Evolutionary conservation across 192 early-diverging fungal species (phyloP).

Genomic region (Mortierella antarctica): DNA sequence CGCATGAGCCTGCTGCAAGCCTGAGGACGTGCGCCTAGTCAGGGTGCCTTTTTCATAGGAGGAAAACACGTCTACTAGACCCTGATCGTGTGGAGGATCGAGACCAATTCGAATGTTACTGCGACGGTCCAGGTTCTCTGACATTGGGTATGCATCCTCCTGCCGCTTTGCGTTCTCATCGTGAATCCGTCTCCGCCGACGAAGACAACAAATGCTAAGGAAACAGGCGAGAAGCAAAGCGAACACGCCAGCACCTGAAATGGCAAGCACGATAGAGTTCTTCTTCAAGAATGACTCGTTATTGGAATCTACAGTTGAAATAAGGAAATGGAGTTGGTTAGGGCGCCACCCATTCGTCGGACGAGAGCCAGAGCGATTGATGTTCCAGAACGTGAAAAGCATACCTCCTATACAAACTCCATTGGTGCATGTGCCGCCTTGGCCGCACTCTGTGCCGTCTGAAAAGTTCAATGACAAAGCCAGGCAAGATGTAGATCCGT

Average conservation of each 20-base stretch:
- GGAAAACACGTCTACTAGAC: neutral
- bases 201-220: constrained; percentile 20
- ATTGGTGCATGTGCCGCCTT: constrained; percentile 18
- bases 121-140: constrained; percentile 13
- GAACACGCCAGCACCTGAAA: constrained; percentile 11
- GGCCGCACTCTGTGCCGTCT: constrained; percentile 38
- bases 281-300: constrained; percentile 16
- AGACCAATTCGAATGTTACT: constrained; percentile 41
- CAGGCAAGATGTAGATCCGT: neutral
- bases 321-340: neutral
- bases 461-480: constrained; percentile 6
- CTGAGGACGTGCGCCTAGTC: neutral
- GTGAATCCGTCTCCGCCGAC: constrained; percentile 7
- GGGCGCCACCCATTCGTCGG: too few relatives aligned
- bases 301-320: constrained; percentile 11
- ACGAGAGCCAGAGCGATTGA: neutral
- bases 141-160: constrained; percentile 35
- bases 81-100: constrained; percentile 14
- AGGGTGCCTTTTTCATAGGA: constrained; percentile 4
- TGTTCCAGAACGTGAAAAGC: neutral
- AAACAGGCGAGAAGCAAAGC: constrained; percentile 20
- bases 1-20: neutral
- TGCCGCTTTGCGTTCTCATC: constrained; percentile 11
- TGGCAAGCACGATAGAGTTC: constrained; percentile 15
- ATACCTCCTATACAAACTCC: constrained; percentile 24